Evolutionary conservation across 148 eudicot genomes (phyloP).

Genomic region (Mesembryanthemum crystallinum): DNA sequence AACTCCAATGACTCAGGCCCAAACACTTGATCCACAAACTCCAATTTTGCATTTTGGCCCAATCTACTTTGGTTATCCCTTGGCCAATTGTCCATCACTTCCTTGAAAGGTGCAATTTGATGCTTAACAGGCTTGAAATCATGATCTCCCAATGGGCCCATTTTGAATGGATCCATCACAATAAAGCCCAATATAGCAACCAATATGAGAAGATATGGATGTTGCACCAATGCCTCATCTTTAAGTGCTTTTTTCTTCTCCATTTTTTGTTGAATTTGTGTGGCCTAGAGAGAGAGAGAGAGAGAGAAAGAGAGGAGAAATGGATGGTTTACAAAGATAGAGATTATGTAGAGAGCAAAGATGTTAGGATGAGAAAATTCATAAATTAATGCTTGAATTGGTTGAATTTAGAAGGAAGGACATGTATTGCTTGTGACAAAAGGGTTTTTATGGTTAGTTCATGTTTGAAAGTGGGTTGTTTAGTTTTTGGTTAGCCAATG

Average conservation of each 20-base stretch:
- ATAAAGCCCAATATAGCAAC: constrained; percentile 49
- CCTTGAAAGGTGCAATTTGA: constrained; percentile 63
- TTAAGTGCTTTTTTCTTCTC: constrained; percentile 36
- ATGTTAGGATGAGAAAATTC: constrained; percentile 3
- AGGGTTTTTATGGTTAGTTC: constrained; percentile 21
- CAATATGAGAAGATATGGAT: constrained; percentile 45
- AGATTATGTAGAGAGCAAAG: constrained; percentile 8
- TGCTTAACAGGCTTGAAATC: constrained; percentile 72
- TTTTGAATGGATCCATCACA: constrained; percentile 67
- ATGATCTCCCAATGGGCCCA: constrained; percentile 79
- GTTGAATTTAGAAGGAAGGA: constrained; percentile 21
- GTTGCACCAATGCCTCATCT: constrained; percentile 54
- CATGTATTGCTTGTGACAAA: constrained; percentile 27
- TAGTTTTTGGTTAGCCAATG: neutral
- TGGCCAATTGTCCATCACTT: constrained; percentile 76
- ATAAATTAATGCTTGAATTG: constrained; percentile 3
- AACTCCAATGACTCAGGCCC: constrained; percentile 93
- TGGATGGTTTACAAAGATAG: constrained; percentile 1
- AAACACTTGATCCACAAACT: constrained; percentile 67
- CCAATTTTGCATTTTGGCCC: constrained; percentile 49
- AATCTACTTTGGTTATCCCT: constrained; percentile 66
- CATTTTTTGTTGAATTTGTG: constrained; percentile 1
- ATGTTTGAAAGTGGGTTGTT: constrained; percentile 29
- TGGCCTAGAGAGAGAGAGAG: constrained; percentile 13
- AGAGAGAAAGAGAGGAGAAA: constrained; percentile 25